A percentile compares a stretch with the other conserved stretches of the same genome.
phyloP scores from a whole-genome alignment of 345 rosid species.

The Arabidopsis arenosa region DNA sequence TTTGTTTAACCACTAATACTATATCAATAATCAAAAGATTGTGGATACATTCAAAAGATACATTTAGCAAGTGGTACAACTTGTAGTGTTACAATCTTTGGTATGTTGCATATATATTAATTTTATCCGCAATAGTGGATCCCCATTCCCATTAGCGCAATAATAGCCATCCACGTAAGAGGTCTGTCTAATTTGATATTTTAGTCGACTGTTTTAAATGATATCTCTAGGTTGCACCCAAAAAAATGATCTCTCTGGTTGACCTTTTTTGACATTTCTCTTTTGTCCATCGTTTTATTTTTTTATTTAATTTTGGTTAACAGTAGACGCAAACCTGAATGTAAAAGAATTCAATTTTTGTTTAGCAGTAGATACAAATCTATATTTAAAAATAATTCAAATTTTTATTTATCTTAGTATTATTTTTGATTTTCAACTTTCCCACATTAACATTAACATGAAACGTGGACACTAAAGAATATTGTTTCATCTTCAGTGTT shows the following conservation, averaged over 20 bases:
- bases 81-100: neutral
- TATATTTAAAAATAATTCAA: neutral
- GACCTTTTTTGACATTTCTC: neutral
- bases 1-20: neutral
- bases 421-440: neutral
- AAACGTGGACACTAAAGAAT: slow-evolving; percentile 1
- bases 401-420: neutral
- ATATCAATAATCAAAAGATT: neutral
- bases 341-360: too few species aligned
- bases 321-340: too few species aligned
- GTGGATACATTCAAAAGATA: neutral
- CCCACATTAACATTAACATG: neutral
- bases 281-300: neutral
- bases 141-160: neutral
- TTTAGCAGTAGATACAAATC: neutral
- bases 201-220: neutral
- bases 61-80: neutral
- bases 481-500: slow-evolving; percentile 16
- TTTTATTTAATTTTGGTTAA: neutral
- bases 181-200: neutral
- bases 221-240: neutral
- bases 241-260: too few species aligned
- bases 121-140: slow-evolving; percentile 3
- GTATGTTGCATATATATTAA: slow-evolving; percentile 1
- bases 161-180: neutral